Conservation (phyloP, 2,329 filamentous ascomycete species). For the Diaporthe velutina region DNA sequence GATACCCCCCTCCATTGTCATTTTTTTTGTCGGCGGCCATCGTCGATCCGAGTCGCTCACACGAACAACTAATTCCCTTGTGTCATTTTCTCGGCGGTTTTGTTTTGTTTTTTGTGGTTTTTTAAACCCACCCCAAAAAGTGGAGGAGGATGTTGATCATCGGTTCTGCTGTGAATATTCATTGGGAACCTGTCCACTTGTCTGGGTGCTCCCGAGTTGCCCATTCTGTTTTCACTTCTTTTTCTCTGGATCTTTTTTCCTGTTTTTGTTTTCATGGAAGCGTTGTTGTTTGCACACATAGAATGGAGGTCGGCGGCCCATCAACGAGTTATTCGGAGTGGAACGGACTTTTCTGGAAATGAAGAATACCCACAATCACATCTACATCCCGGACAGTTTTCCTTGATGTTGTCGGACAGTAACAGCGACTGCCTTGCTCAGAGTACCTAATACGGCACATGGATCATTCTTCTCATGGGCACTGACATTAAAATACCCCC, state of each 20-base stretch:
- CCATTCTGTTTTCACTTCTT: constrained; percentile 6
- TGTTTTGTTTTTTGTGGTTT: constrained; percentile 4
- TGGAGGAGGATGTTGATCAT: constrained; percentile 27
- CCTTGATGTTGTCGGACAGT: constrained; percentile 10
- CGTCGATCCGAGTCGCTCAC: constrained; percentile 22
- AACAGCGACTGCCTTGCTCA: constrained; percentile 16
- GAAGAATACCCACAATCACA: constrained; percentile 33
- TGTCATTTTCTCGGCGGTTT: constrained; percentile 21
- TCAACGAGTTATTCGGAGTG: constrained; percentile 29
- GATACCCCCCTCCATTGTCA: constrained; percentile 37
- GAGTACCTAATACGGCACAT: constrained; percentile 17
- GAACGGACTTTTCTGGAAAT: constrained; percentile 31
- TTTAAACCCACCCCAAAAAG: not conserved
- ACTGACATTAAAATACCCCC: constrained; percentile 14
- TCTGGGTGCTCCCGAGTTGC: not conserved
- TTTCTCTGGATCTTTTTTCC: not conserved
- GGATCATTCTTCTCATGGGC: constrained; percentile 23
- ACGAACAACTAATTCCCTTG: constrained; percentile 33
- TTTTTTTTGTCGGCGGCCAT: constrained; percentile 11
- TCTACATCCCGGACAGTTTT: constrained; percentile 7
- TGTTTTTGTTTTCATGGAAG: constrained; percentile 24
- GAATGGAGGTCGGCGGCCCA: constrained; percentile 24
- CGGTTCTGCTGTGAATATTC: constrained; percentile 30
- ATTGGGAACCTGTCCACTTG: constrained; percentile 1
- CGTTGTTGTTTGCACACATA: constrained; percentile 26